Percentiles rank a stretch among this genome's conserved stretches.
phyloP scores from a whole-genome alignment of 768 basidiomycete species.

The Cubamyces lactineus region DNA sequence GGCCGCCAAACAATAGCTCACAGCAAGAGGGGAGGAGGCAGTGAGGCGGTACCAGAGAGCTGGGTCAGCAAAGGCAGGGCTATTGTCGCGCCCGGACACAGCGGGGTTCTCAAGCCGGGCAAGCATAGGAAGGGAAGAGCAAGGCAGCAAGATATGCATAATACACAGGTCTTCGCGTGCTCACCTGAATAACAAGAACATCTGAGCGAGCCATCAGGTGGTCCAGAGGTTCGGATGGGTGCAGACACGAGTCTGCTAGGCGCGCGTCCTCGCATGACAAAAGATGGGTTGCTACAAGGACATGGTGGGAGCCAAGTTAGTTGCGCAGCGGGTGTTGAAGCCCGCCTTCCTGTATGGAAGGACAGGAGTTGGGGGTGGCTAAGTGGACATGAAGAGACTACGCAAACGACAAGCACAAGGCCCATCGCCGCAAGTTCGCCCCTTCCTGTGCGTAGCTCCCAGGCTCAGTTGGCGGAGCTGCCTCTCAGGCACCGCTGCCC shows the following conservation, averaged over 20 bases:
- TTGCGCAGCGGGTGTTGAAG: constrained; percentile 39
- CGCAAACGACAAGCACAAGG: constrained; percentile 17
- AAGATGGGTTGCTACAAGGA: background rate
- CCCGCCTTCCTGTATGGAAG: constrained; percentile 49
- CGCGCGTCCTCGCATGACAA: constrained; percentile 16
- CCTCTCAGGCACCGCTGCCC: constrained; percentile 17
- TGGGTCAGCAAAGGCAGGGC: constrained; percentile 22
- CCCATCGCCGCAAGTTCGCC: constrained; percentile 26
- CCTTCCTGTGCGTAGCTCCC: constrained; percentile 20
- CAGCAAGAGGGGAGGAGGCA: constrained; percentile 24
- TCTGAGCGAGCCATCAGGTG: background rate
- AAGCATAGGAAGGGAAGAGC: constrained; percentile 31
- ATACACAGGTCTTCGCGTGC: constrained; percentile 40
- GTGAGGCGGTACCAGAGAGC: constrained; percentile 21
- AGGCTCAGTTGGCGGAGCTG: constrained; percentile 15
- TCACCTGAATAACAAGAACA: constrained; percentile 17
- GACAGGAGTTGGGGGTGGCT: constrained; percentile 45
- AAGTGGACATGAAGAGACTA: constrained; percentile 17
- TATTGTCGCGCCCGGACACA: constrained; percentile 16
- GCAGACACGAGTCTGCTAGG: constrained; percentile 22
- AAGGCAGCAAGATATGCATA: constrained; percentile 21
- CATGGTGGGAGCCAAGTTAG: constrained; percentile 43
- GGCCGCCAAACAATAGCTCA: constrained; percentile 15
- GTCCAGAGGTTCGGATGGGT: constrained; percentile 22
- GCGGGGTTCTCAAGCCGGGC: constrained; percentile 21